Percentiles rank a stretch among this genome's conserved stretches.
These are phyloP conservation scores for Blepharisma undulans DNA, from an alignment of 169 alveolate species.

Conservation along the genomic window DNA sequence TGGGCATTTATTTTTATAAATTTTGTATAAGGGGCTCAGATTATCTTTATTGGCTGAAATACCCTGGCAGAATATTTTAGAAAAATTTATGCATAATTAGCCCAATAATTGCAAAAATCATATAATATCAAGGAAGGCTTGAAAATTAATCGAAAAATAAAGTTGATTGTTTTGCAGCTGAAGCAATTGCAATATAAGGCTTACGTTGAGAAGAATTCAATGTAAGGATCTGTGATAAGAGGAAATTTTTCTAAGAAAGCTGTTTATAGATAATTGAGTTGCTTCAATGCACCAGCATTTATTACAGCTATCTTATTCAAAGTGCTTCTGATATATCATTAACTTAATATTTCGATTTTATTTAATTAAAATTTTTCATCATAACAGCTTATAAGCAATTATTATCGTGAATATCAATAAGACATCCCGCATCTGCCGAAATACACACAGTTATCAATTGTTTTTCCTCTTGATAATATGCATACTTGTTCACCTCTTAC, in stretches of 20 bases:
- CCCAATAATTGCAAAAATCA: slow-evolving; percentile 85
- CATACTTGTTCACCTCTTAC: neutral
- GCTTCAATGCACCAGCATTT: neutral
- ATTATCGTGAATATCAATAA: neutral
- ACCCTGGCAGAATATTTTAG: no score
- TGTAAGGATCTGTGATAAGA: slow-evolving; percentile 76
- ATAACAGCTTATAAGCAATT: neutral
- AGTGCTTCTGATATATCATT: no score
- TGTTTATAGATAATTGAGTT: neutral
- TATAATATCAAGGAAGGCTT: slow-evolving; percentile 70
- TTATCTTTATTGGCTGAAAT: no score
- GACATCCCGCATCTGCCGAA: neutral
- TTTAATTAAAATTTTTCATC: no score
- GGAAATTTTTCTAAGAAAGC: slow-evolving; percentile 71
- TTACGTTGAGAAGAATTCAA: slow-evolving; percentile 67
- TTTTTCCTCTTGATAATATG: neutral
- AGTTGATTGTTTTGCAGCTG: slow-evolving; percentile 56
- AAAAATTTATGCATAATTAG: no score
- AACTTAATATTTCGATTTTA: neutral
- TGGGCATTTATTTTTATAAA: neutral
- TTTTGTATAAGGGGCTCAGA: neutral
- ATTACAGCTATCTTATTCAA: neutral
- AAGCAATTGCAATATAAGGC: slow-evolving; percentile 69
- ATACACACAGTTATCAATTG: neutral
- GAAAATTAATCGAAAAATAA: slow-evolving; percentile 1